Percentiles rank a stretch among this genome's conserved stretches.
Conservation (phyloP, 768 basidiomycete genomes). For the Auricularia cornea region DNA sequence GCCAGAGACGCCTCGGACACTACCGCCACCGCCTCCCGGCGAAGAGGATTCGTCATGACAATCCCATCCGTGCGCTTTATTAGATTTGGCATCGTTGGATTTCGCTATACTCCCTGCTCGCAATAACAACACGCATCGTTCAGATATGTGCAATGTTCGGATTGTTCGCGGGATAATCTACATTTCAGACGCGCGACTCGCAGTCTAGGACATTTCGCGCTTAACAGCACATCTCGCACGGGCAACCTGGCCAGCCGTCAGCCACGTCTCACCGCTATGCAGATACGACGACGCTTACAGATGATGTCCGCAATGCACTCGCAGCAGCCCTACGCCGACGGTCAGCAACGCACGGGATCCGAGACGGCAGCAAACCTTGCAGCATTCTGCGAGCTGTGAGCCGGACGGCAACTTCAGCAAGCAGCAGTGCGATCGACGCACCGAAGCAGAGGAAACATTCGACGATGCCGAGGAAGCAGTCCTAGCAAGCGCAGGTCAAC, state of each 20-base stretch:
- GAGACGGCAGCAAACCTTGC: constrained; percentile 40
- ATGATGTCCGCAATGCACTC: constrained; percentile 63
- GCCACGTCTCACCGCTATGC: not conserved
- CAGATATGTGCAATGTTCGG: too few relatives aligned
- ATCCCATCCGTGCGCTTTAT: too few relatives aligned
- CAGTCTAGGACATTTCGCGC: too few relatives aligned
- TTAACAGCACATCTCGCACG: constrained; percentile 72
- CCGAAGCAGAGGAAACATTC: constrained; percentile 71
- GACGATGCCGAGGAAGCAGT: constrained; percentile 54
- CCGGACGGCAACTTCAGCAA: not conserved
- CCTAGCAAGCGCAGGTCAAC: constrained; percentile 32
- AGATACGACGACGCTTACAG: constrained; percentile 36
- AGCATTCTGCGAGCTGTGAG: constrained; percentile 43
- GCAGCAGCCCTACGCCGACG: constrained; percentile 50
- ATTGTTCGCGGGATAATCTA: too few relatives aligned
- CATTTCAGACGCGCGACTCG: too few relatives aligned
- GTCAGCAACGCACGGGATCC: not conserved
- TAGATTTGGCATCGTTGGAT: too few relatives aligned
- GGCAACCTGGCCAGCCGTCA: constrained; percentile 45
- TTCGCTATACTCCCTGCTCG: constrained; percentile 8
- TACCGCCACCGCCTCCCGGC: too few relatives aligned
- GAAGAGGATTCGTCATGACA: too few relatives aligned
- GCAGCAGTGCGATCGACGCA: constrained; percentile 23
- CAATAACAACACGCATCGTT: too few relatives aligned
- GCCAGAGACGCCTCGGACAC: too few relatives aligned